These are phyloP conservation scores for Cercospora sp. DNA, from an alignment of 2,329 filamentous ascomycete genomes.

Conservation along the genomic window DNA sequence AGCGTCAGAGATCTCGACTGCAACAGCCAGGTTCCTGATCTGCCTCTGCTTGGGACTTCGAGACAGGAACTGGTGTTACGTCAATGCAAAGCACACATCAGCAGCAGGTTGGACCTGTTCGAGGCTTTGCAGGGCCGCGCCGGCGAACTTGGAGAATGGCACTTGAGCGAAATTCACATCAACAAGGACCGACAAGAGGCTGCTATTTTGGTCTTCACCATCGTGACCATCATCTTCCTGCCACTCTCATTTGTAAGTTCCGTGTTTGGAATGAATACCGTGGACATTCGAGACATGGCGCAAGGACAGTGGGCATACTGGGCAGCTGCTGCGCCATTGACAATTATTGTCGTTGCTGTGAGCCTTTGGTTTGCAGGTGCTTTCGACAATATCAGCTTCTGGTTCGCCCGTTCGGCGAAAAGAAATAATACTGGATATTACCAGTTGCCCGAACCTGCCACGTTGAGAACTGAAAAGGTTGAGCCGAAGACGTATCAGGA, in stretches of 20 bases:
- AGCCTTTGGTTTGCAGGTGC: constrained; percentile 21
- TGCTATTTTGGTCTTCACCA: constrained; percentile 43
- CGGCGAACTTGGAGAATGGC: constrained; percentile 20
- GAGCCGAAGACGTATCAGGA: neutral
- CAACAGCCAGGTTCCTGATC: neutral
- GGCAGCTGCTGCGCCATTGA: constrained; percentile 13
- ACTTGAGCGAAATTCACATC: constrained; percentile 16
- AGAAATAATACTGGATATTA: neutral
- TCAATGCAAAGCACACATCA: constrained; percentile 16
- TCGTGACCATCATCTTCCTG: constrained; percentile 48
- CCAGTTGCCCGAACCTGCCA: neutral
- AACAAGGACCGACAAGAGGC: constrained; percentile 22
- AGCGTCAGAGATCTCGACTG: constrained; percentile 17
- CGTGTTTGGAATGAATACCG: constrained; percentile 49
- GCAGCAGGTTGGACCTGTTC: constrained; percentile 16
- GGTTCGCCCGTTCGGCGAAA: constrained; percentile 6
- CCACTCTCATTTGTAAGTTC: constrained; percentile 46
- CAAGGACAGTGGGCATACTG: constrained; percentile 18
- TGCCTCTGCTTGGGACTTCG: constrained; percentile 2
- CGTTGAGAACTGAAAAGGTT: neutral
- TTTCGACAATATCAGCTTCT: constrained; percentile 12
- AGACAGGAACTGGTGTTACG: constrained; percentile 13
- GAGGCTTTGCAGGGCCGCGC: constrained; percentile 14
- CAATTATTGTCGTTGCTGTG: constrained; percentile 13
- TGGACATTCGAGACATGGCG: constrained; percentile 25